Conservation (phyloP, 495 filamentous ascomycete genomes). For the Hypomontagnella monticulosa region DNA sequence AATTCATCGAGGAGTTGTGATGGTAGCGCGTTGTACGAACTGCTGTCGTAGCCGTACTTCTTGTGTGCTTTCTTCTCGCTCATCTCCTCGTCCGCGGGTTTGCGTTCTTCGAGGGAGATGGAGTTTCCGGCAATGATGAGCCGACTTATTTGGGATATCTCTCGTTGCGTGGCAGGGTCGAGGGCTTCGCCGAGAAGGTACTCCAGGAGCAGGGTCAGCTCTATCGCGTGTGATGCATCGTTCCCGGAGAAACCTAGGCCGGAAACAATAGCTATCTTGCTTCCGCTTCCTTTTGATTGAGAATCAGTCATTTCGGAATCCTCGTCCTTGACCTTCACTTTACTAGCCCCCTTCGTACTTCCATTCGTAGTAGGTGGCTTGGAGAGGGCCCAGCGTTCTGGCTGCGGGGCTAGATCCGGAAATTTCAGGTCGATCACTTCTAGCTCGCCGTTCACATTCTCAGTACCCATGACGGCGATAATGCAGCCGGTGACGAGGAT, state of each 20-base stretch:
- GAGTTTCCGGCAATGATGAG: constrained; percentile 94
- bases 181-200: constrained; percentile 86
- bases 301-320: constrained; percentile 58
- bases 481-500: constrained; percentile 91
- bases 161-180: constrained; percentile 63
- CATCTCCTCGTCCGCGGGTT: constrained; percentile 44
- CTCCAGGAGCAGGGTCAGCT: constrained; percentile 81
- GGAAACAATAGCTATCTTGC: constrained; percentile 87
- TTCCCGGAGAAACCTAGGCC: constrained; percentile 84
- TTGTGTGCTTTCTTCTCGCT: constrained; percentile 60
- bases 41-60: constrained; percentile 95
- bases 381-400: constrained; percentile 74
- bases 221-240: constrained; percentile 71
- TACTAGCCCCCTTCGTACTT: constrained; percentile 20
- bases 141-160: constrained; percentile 76
- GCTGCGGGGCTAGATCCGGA: constrained; percentile 84
- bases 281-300: constrained; percentile 47
- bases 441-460: constrained; percentile 90
- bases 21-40: constrained; percentile 84
- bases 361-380: constrained; percentile 40
- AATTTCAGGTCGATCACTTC: constrained; percentile 90
- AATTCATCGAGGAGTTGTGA: constrained; percentile 85
- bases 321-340: constrained; percentile 47
- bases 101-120: constrained; percentile 60
- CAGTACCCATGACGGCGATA: constrained; percentile 89